Conservation (phyloP, 495 filamentous ascomycete genomes). For the Bacidia rubella region DNA sequence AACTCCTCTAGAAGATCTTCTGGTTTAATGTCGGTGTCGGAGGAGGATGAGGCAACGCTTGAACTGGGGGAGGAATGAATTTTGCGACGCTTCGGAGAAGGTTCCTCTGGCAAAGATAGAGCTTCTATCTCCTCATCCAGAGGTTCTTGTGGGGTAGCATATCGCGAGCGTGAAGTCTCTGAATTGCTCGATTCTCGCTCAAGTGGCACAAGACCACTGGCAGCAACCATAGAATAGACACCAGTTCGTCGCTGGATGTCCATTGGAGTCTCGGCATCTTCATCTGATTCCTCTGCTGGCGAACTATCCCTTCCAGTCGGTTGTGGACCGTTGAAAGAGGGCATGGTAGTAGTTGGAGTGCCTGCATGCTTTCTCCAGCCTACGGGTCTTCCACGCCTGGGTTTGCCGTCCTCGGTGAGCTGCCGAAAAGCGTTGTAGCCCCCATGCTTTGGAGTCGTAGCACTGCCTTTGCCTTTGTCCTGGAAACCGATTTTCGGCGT, state of each 20-base stretch:
- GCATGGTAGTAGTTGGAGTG: neutral
- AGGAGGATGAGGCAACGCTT: too few relatives aligned
- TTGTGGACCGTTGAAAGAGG: conserved; percentile 13
- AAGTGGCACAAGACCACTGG: conserved; percentile 8
- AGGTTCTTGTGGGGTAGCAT: neutral
- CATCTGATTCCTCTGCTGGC: neutral
- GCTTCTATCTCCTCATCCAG: neutral
- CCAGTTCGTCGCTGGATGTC: conserved; percentile 2
- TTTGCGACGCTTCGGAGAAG: neutral
- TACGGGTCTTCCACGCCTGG: neutral
- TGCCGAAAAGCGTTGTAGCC: conserved; percentile 2
- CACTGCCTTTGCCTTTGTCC: neutral
- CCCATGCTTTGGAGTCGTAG: neutral
- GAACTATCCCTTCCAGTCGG: neutral
- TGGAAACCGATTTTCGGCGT: neutral
- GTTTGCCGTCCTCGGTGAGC: neutral
- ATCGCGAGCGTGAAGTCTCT: neutral
- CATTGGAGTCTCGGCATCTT: neutral
- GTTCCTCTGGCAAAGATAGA: neutral
- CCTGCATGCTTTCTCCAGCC: conserved; percentile 3
- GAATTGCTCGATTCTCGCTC: neutral
- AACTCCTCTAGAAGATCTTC: too few relatives aligned
- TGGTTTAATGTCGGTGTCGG: too few relatives aligned
- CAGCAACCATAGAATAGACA: conserved; percentile 13
- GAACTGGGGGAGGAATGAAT: too few relatives aligned